Percentiles rank a stretch among this genome's conserved stretches.
Conservation (phyloP, 225 moss, liverwort and hornwort genomes). For the Neckera pumila region DNA sequence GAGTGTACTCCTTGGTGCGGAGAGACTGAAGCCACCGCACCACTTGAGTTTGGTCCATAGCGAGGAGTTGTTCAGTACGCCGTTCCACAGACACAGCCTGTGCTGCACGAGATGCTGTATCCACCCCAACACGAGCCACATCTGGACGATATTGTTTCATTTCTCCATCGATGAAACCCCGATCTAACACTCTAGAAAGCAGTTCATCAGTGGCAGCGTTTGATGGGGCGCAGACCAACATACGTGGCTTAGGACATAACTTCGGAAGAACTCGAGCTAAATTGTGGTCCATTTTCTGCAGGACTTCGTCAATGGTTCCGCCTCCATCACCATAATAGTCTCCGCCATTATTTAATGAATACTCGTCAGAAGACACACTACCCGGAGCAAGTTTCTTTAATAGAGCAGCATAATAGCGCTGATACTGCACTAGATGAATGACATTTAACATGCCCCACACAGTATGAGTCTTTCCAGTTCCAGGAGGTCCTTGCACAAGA, state of each 20-base stretch:
- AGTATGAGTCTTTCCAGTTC: constrained; percentile 98
- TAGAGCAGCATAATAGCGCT: constrained; percentile 97
- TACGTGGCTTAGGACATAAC: constrained; percentile 95
- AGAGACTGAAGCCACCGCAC: constrained; percentile 77
- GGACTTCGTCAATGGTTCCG: constrained; percentile 90
- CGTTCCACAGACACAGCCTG: constrained; percentile 97
- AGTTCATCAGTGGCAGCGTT: constrained; percentile 99
- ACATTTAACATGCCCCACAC: constrained; percentile 99
- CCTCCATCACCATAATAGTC: constrained; percentile 58
- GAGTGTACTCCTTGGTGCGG: constrained; percentile 52
- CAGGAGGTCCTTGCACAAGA: constrained; percentile 97
- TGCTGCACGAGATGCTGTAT: constrained; percentile 75
- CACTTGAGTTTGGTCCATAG: constrained; percentile 68
- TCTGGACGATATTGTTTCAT: constrained; percentile 96
- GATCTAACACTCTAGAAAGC: constrained; percentile 88
- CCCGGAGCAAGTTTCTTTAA: constrained; percentile 93
- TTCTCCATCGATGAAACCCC: constrained; percentile 98
- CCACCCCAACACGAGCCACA: constrained; percentile 95
- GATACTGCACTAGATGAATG: constrained; percentile 96
- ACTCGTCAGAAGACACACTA: constrained; percentile 70
- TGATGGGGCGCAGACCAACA: constrained; percentile 98
- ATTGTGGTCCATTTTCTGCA: constrained; percentile 93
- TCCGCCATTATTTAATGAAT: constrained; percentile 36
- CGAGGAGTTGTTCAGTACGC: constrained; percentile 74
- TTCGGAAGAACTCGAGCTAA: constrained; percentile 90